Percentiles rank a stretch among this genome's conserved stretches.
phyloP scores from a whole-genome alignment of 2,329 filamentous ascomycete genomes.

The Penicillium oxalicum region DNA sequence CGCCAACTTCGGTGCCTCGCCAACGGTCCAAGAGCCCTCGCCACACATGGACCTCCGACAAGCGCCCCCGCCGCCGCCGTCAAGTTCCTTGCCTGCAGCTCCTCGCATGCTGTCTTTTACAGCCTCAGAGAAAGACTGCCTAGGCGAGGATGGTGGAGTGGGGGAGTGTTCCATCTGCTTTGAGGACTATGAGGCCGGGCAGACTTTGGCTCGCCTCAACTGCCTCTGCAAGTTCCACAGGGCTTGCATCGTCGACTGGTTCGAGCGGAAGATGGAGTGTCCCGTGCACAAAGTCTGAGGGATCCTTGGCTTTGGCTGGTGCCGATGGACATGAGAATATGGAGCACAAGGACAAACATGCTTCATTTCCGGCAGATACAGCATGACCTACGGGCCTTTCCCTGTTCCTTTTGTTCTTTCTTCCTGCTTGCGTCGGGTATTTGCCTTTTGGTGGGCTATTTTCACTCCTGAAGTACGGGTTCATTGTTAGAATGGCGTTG shows the following conservation, averaged over 20 bases:
- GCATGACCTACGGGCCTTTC: no score
- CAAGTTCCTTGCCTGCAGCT: constrained; percentile 11
- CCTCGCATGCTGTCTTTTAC: constrained; percentile 44
- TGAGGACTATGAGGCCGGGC: constrained; percentile 57
- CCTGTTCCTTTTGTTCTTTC: background rate
- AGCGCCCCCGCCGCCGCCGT: constrained; percentile 15
- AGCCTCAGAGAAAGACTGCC: constrained; percentile 60
- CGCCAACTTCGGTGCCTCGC: constrained; percentile 26
- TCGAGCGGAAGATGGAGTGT: constrained; percentile 53
- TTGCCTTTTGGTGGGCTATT: no score
- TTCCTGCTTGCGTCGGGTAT: no score
- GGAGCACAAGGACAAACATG: no score
- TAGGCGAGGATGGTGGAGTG: constrained; percentile 46
- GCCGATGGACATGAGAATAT: no score
- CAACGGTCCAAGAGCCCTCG: constrained; percentile 2
- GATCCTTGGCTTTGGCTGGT: background rate
- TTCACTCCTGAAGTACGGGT: no score
- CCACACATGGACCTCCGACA: constrained; percentile 13
- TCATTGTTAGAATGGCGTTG: no score
- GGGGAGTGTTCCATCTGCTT: constrained; percentile 61
- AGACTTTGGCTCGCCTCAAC: constrained; percentile 54
- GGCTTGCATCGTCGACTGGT: constrained; percentile 56
- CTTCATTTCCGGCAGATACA: no score
- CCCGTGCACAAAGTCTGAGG: constrained; percentile 51
- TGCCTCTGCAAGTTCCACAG: constrained; percentile 61